Evolutionary conservation across 768 basidiomycete genomes (phyloP), one percentile per base, ranked within the genome.

Genomic region (Panus rudis): DNA sequence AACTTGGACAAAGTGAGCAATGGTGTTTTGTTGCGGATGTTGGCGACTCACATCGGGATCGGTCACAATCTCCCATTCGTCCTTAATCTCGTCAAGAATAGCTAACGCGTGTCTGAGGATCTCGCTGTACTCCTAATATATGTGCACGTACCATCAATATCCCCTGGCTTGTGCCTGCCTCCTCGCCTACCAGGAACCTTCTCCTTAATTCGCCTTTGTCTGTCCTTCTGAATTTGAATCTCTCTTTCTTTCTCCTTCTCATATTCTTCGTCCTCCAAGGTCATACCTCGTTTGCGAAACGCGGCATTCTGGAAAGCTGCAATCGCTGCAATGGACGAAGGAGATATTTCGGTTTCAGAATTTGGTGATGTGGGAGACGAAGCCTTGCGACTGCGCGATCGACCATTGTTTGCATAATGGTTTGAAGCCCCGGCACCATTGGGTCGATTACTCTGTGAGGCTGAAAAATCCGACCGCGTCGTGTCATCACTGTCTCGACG

Each of bases 21-120:
- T 17, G 21, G 8, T 6, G 6, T 17, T 7, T 6, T 7, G 16
- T 35, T 8, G 7, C 16, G n/a, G 16, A 35, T 41, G 39, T 25
- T 23, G 28, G 34, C 31, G 38, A 53, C 76, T 66, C 61, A 90
- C 89, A 61, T 90, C 84, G 27, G 84, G 75, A 48, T 89, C 78
- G 42, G 83, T 78, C 24, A 92, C 81, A 55, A 90, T 84, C 53
- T 88, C 86, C 92, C 92, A 96, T 43, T 85, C 90, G 51, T 87
- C 83, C 57, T 76, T 81, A 51, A 96, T 87, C 61, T 89, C 80
- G 50, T 89, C 81, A 48, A 96, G 64, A 12, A 94, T 75, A 49
- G 86, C 90, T 93, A 50, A 1, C 38, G 39, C 21, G 24, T 32
- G 16, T 35, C 16, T 23, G 26, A 31, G 3, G 1, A 22, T 42